Base-by-base conservation (phyloP, 768 basidiomycete species). In the Leucosporidium creatinivorum region DNA sequence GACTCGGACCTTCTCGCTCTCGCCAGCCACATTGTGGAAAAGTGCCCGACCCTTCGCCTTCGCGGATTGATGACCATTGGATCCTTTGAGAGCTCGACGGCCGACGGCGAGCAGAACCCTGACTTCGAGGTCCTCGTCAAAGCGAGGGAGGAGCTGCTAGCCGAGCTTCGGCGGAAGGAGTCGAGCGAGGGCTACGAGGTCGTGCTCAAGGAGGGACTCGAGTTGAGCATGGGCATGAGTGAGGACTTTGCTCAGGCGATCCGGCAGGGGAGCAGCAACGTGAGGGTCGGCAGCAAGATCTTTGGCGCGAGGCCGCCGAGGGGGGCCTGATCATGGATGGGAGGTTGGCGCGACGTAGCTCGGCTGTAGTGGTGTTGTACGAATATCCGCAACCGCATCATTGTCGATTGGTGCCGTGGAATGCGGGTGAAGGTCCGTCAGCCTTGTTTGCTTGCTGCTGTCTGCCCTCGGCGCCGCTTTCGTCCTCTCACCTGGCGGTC, bases 1-100 rank as follows among this genome's bases (percentile, higher is more conserved):
- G 67, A 75, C 13, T 80, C 82, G 4, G 89, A 89, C 30, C 80
- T 91, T 39, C 77, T 82, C 52, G 80, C 82, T 54, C 83, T 97
- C 26, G 92, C 89, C 5, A 79, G 77, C 62, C 84, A 89, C 73
- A 81, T 99, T 77, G 72, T 96, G 56, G 75, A 78, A 1, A 78
- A 81, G 36, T 99, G 96, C 78, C 88, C 90, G 1, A 81, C 80
- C 23, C 82, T 99, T 36, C 83, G 81, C 26, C 80, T 98, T 6
- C 84, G 86, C 60, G 96, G 96, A 6, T 79, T 99, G 58, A 99
- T 99, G 96, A 97, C 96, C 1, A 98, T 99, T 73, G 96, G 96
- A 1, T 85, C 91, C 23, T 82, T 89, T 61, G 82, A 85, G 48
- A 82, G 85, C 69, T 92, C 91, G 4, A 75, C 79, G 15, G 81